Conservation (phyloP, 1,284 basidiomycete species). For the Coriolopsis trogii region DNA sequence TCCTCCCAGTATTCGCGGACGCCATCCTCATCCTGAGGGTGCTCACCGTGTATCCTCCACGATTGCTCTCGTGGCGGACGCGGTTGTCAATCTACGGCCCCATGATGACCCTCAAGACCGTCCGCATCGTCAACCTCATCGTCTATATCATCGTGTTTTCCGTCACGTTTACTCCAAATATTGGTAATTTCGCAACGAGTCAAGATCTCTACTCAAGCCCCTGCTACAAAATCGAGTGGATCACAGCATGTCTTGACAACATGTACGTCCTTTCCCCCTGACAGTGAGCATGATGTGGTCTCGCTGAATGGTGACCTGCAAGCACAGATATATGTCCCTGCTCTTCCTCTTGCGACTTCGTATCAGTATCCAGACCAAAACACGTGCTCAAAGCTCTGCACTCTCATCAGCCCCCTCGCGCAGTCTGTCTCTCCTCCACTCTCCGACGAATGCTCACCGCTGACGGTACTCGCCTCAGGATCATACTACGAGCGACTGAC, state of each 20-base stretch:
- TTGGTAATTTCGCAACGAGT: not conserved
- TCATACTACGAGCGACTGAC: not conserved
- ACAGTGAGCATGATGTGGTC: too few species aligned
- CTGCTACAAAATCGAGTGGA: constrained; percentile 32
- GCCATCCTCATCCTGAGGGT: constrained; percentile 30
- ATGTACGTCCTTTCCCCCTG: constrained; percentile 15
- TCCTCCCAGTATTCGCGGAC: constrained; percentile 27
- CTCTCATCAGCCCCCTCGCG: too few species aligned
- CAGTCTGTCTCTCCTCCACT: too few species aligned
- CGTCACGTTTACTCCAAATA: too few species aligned
- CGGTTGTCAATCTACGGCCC: constrained; percentile 15
- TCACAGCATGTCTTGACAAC: constrained; percentile 33
- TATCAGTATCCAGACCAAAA: not conserved
- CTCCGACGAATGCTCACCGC: too few species aligned
- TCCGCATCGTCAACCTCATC: constrained; percentile 16
- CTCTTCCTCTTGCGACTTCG: constrained; percentile 10
- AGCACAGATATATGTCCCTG: not conserved
- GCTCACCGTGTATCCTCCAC: constrained; percentile 29
- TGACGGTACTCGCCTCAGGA: not conserved
- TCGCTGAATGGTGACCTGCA: too few species aligned
- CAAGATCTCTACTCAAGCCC: not conserved
- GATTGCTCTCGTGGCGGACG: constrained; percentile 2
- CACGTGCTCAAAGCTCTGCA: too few species aligned
- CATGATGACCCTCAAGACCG: constrained; percentile 17
- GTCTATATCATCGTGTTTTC: too few species aligned